These are phyloP conservation scores for Calonectria montana DNA, from an alignment of 2,329 filamentous ascomycete genomes.

Conservation along the genomic window DNA sequence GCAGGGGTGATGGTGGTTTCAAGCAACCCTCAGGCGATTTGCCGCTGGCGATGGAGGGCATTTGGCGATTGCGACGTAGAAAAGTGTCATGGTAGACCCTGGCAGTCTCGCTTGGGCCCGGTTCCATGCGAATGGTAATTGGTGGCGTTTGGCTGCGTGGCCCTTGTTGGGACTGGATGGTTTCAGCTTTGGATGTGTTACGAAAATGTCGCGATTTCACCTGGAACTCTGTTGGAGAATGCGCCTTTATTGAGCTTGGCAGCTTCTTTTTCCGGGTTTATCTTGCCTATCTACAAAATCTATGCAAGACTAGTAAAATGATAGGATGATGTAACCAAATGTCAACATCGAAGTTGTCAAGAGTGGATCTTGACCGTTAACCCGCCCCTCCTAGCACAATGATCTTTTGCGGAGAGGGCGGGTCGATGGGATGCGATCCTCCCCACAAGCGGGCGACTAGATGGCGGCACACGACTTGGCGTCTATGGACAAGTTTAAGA, in stretches of 20 bases:
- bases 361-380: conserved; percentile 14
- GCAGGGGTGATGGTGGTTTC: conserved; percentile 15
- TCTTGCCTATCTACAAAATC: neutral
- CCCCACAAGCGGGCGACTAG: neutral
- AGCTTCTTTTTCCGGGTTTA: neutral
- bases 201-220: neutral
- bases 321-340: neutral
- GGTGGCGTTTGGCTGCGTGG: conserved; percentile 9
- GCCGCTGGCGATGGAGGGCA: neutral
- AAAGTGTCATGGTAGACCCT: neutral
- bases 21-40: conserved; percentile 15
- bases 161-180: neutral
- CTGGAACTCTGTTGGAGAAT: no score
- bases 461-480: neutral
- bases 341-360: neutral
- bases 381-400: conserved; percentile 1
- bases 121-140: neutral
- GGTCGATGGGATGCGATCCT: conserved; percentile 17
- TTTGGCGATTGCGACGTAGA: conserved; percentile 8
- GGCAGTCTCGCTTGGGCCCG: neutral
- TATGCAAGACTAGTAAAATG: neutral
- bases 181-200: neutral
- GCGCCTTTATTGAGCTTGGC: neutral
- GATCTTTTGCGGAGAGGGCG: conserved; percentile 15
- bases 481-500: neutral